A percentile compares a stretch with the other conserved stretches of the same genome.
phyloP scores from a whole-genome alignment of 768 basidiomycete genomes.

The Tricholoma saponaceum region DNA sequence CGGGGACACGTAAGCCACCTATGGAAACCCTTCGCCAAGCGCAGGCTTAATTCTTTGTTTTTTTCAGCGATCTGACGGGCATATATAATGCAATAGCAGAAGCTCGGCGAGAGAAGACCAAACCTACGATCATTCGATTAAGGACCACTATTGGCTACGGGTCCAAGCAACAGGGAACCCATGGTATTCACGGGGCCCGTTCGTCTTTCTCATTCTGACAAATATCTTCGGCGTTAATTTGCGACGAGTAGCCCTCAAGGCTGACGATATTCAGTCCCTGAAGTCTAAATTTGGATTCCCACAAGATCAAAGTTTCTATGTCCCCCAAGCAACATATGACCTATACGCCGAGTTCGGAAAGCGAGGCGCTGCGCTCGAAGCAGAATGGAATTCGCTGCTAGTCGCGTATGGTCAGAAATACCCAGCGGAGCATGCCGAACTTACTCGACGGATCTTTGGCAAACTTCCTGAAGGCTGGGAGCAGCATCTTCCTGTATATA shows the following conservation, averaged over 20 bases:
- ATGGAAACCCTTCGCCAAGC: not conserved
- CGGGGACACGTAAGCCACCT: conserved; percentile 60
- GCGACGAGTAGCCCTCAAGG: conserved; percentile 67
- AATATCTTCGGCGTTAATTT: not conserved
- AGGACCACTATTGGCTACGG: conserved; percentile 93
- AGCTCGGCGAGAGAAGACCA: conserved; percentile 70
- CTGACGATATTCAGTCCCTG: conserved; percentile 80
- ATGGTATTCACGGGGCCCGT: conserved; percentile 94
- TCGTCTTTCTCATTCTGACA: conserved; percentile 28
- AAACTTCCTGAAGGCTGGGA: conserved; percentile 87
- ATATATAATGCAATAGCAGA: conserved; percentile 79
- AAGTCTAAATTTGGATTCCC: conserved; percentile 86
- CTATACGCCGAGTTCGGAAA: conserved; percentile 62
- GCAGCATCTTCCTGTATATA: conserved; percentile 80
- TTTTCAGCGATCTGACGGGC: conserved; percentile 60
- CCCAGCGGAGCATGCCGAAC: conserved; percentile 81
- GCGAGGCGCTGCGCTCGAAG: conserved; percentile 71
- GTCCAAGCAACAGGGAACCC: conserved; percentile 89
- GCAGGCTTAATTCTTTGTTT: not conserved
- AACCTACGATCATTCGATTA: conserved; percentile 85
- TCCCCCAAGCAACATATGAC: conserved; percentile 71
- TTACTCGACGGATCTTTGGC: conserved; percentile 80
- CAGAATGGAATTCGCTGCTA: conserved; percentile 70
- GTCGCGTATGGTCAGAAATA: conserved; percentile 70
- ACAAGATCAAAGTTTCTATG: conserved; percentile 69